phyloP scores from a whole-genome alignment of 805 yeast genomes.

The Limtongia smithiae region DNA sequence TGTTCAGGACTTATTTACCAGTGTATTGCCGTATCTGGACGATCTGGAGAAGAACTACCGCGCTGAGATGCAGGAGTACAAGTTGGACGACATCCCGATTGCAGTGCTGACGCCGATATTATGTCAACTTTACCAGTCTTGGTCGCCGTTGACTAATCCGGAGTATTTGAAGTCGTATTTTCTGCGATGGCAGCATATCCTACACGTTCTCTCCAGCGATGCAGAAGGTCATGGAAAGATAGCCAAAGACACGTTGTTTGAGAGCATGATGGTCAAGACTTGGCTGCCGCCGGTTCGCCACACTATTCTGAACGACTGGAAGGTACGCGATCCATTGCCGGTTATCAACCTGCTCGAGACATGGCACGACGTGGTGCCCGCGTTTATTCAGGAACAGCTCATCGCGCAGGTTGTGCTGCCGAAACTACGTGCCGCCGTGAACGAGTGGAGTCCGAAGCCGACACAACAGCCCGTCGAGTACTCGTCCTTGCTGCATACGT shows the following conservation, averaged over 20 bases:
- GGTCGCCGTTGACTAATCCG: constrained; percentile 42
- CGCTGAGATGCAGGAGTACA: constrained; percentile 19
- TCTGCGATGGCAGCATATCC: constrained; percentile 33
- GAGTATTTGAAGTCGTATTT: constrained; percentile 36
- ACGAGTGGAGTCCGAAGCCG: constrained; percentile 39
- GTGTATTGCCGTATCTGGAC: constrained; percentile 36
- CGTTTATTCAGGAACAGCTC: constrained; percentile 34
- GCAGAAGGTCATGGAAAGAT: not conserved
- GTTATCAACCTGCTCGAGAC: constrained; percentile 42
- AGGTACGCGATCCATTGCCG: constrained; percentile 40
- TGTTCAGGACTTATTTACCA: constrained; percentile 32
- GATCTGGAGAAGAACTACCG: constrained; percentile 28
- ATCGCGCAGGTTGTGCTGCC: constrained; percentile 40
- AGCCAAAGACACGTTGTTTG: constrained; percentile 34
- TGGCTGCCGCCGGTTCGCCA: constrained; percentile 41
- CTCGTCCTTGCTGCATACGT: constrained; percentile 30
- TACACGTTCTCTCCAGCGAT: constrained; percentile 9
- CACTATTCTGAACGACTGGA: constrained; percentile 40
- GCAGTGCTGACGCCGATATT: constrained; percentile 27
- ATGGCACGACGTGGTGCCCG: constrained; percentile 43
- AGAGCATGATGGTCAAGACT: constrained; percentile 37
- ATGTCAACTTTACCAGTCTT: constrained; percentile 32
- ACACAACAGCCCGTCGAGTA: not conserved
- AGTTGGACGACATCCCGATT: constrained; percentile 33
- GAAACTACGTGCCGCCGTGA: constrained; percentile 38